Evolutionary conservation across 768 basidiomycete species (phyloP), one percentile per base, ranked within the genome.

Genomic region (Sutorius australiensis): DNA sequence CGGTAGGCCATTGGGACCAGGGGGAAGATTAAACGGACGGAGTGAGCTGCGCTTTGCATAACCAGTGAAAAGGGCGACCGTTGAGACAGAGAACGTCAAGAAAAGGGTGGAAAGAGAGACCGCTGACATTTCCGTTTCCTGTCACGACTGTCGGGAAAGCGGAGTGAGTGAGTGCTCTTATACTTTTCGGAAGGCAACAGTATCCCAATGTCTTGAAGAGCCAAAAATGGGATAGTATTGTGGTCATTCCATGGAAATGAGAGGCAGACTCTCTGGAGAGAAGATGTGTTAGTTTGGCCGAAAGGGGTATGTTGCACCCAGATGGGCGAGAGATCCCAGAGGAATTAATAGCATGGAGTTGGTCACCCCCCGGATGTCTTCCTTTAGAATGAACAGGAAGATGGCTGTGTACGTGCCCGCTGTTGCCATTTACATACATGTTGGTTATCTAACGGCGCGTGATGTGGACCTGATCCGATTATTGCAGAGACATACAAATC

Each of bases 1-100:
- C 0, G 72, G 70, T 13, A 71, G 41, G 8, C 67, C 67, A 47
- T 56, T 63, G 2, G 70, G 70, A 1, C 70, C 70, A 1, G 70
- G 72, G 36, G 72, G 70, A 8, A 56, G 3, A 19, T 41, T 53
- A 27, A 34, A 19, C 16, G 31, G 33, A 39, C 45, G 49, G 36
- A 14, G 21, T 19, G 43, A 17, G 31, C 46, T 65, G 40, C 48
- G 57, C 41, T 40, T 61, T 51, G 39, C 59, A 53, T 54, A 51
- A 32, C 46, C 8, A 28, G 43, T 31, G 37, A 56, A 31, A 6
- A 66, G 37, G 34, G 32, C 47, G 42, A 63, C 31, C 27, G 21
- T 51, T 12, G 46, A 53, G 33, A 56, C 13, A 27, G 51, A 27
- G 42, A 52, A 10, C 16, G 57, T 9, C 3, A 43, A 53, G 38